phyloP scores from a whole-genome alignment of 306 rosid species.

The Castanea mollissima region DNA sequence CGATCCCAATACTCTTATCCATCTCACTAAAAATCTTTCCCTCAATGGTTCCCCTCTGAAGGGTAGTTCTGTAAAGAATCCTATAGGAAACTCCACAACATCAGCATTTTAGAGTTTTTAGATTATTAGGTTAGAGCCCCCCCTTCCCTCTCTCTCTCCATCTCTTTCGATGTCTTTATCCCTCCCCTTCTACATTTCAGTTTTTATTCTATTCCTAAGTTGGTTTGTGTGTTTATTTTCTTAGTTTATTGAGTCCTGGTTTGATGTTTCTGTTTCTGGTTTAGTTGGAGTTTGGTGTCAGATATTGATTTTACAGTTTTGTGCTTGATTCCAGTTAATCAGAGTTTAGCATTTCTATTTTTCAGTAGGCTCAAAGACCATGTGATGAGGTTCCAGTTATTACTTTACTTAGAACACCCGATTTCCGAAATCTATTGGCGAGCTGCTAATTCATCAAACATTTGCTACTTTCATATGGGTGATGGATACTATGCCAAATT shows the following conservation, averaged over 20 bases:
- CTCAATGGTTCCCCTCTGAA: slow-evolving; percentile 29
- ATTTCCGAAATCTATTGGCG: too few species aligned
- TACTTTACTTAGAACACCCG: too few species aligned
- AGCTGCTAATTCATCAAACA: too few species aligned
- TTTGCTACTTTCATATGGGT: too few species aligned
- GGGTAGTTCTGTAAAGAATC: slow-evolving; percentile 15
- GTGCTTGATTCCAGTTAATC: background rate
- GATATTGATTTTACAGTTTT: background rate
- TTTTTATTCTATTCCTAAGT: background rate
- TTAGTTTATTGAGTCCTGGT: background rate
- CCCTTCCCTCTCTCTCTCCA: background rate
- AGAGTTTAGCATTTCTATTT: background rate
- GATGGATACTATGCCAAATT: too few species aligned
- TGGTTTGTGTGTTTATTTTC: slow-evolving; percentile 5
- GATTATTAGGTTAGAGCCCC: slow-evolving; percentile 7
- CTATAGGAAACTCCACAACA: background rate
- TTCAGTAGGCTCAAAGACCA: background rate
- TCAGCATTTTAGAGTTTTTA: slow-evolving; percentile 5
- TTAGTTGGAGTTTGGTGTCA: background rate
- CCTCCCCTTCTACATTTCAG: background rate
- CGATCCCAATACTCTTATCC: slow-evolving; percentile 33
- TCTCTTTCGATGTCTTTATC: too few species aligned
- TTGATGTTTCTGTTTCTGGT: background rate
- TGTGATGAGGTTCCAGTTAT: too few species aligned
- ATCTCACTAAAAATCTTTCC: slow-evolving; percentile 48